phyloP scores from a whole-genome alignment of 192 early-diverging fungal species.

The Rhizophagus clarus region DNA sequence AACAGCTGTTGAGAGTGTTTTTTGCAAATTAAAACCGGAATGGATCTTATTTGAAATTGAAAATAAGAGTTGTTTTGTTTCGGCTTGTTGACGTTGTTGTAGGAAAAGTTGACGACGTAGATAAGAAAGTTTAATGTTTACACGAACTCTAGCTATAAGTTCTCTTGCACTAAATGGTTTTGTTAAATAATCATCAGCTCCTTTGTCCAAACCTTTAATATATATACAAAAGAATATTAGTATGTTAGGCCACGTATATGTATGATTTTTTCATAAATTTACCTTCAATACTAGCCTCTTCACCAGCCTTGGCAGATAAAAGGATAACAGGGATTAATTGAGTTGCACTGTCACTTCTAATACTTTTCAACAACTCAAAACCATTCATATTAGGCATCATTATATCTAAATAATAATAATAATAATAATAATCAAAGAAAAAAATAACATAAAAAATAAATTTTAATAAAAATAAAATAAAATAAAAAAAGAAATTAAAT shows the following conservation, averaged over 20 bases:
- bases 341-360: constrained; percentile 41
- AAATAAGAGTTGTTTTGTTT: constrained; percentile 46
- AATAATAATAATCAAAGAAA: background rate
- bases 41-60: constrained; percentile 41
- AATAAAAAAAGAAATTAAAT: background rate
- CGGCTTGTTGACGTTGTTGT: constrained; percentile 38
- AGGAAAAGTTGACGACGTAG: constrained; percentile 45
- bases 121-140: constrained; percentile 51
- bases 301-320: constrained; percentile 55
- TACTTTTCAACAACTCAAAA: constrained; percentile 45
- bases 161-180: constrained; percentile 54
- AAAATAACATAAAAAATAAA: background rate
- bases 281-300: constrained; percentile 52
- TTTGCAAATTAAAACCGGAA: constrained; percentile 37
- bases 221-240: no score
- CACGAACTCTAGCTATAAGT: constrained; percentile 55
- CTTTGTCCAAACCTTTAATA: constrained; percentile 44
- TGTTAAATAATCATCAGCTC: constrained; percentile 63
- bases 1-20: constrained; percentile 38
- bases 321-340: constrained; percentile 60
- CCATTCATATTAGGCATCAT: constrained; percentile 71
- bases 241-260: no score
- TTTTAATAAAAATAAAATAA: background rate
- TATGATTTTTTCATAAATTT: background rate
- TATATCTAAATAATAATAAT: constrained; percentile 51